Evolutionary conservation across 129 eudicot genomes (phyloP).

Genomic region (Artemisia argyi): DNA sequence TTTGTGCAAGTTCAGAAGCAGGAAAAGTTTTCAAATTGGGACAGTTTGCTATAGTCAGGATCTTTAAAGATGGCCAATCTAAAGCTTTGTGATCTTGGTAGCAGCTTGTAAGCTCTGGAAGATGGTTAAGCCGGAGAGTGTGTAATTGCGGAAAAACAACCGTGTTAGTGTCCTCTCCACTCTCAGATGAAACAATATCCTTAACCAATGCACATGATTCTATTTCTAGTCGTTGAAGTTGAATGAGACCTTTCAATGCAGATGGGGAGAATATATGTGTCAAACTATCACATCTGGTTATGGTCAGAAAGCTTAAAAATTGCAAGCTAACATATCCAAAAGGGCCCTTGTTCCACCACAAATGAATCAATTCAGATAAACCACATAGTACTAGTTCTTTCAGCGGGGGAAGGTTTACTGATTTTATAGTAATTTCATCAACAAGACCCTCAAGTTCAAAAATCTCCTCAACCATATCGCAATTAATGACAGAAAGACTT

Average conservation of each 20-base stretch:
- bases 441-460: background rate
- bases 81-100: background rate
- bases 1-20: background rate
- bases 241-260: background rate
- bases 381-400: background rate
- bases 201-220: background rate
- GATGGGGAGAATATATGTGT: background rate
- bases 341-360: background rate
- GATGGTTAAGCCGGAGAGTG: background rate
- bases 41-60: background rate
- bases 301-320: background rate
- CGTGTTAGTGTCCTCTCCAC: background rate
- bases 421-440: background rate
- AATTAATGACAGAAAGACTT: background rate
- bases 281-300: background rate
- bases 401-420: background rate
- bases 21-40: background rate
- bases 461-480: background rate
- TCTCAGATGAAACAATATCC: background rate
- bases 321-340: background rate
- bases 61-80: background rate
- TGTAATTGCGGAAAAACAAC: background rate
- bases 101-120: background rate
- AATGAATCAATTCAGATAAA: background rate
- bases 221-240: background rate